These are phyloP conservation scores for Discostella stelligeroides DNA, from an alignment of 108 stramenopile genomes.

Conservation along the genomic window DNA sequence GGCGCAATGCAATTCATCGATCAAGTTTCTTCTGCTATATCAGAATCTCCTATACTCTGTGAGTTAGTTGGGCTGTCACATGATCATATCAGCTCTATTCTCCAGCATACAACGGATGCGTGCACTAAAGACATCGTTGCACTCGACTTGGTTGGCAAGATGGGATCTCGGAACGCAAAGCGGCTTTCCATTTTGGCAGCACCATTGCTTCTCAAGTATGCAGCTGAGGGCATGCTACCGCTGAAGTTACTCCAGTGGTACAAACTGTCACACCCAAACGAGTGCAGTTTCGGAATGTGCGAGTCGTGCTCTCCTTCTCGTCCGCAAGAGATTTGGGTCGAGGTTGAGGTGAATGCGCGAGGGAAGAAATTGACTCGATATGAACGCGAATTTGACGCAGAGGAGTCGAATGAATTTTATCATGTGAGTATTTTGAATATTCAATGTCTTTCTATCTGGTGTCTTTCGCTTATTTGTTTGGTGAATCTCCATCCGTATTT, in stretches of 20 bases:
- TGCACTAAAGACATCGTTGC: constrained; percentile 1
- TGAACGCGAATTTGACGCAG: constrained; percentile 48
- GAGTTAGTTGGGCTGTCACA: constrained; percentile 40
- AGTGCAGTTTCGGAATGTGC: constrained; percentile 37
- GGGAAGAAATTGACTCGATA: constrained; percentile 14
- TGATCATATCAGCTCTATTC: constrained; percentile 40
- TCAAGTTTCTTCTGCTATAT: constrained; percentile 2
- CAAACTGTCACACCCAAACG: constrained; percentile 22
- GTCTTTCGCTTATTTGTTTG: too few relatives aligned
- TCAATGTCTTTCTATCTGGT: too few relatives aligned
- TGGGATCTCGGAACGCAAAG: constrained; percentile 49
- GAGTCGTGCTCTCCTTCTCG: constrained; percentile 42
- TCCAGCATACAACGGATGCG: constrained; percentile 28
- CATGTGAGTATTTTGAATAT: constrained; percentile 32
- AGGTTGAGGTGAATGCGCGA: constrained; percentile 4
- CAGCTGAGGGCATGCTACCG: constrained; percentile 50
- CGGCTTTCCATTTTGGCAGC: constrained; percentile 50
- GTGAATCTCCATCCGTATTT: background rate
- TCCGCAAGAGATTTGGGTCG: constrained; percentile 44
- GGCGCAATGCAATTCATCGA: constrained; percentile 34
- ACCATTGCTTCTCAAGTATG: constrained; percentile 51
- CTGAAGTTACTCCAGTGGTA: constrained; percentile 45
- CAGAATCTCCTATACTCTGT: constrained; percentile 36
- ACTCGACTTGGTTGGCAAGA: constrained; percentile 46
- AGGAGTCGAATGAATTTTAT: constrained; percentile 55